Percentiles rank a stretch among this genome's conserved stretches.
phyloP scores from a whole-genome alignment of 2,329 filamentous ascomycete genomes.

The Ophiocordyceps camponoti-saundersi region DNA sequence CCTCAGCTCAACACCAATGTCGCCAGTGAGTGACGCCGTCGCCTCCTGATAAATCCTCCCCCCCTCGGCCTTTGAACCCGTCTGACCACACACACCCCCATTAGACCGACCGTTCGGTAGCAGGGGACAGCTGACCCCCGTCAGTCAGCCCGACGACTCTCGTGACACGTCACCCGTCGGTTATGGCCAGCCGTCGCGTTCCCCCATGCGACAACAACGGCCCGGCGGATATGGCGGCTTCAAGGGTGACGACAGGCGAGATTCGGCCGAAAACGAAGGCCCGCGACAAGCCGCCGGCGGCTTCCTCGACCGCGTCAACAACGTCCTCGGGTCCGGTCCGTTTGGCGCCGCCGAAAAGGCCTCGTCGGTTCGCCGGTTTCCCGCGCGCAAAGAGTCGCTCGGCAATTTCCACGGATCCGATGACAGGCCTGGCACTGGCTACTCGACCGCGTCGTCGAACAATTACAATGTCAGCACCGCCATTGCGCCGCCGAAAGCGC shows the following conservation, averaged over 20 bases:
- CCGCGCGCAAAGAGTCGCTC: constrained; percentile 12
- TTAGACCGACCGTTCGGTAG: constrained; percentile 21
- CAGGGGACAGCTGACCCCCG: constrained; percentile 43
- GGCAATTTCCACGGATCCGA: constrained; percentile 5
- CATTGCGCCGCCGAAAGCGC: constrained; percentile 19
- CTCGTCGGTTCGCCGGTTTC: constrained; percentile 12
- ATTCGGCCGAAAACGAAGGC: background rate
- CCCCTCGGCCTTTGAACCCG: too few relatives aligned
- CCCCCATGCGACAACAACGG: constrained; percentile 6
- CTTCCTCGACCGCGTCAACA: constrained; percentile 40
- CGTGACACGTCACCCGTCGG: constrained; percentile 44
- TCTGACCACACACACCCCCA: background rate
- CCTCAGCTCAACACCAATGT: constrained; percentile 32
- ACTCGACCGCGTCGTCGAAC: constrained; percentile 16
- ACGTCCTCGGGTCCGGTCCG: constrained; percentile 48
- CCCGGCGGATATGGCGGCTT: constrained; percentile 34
- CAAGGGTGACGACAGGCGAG: constrained; percentile 1
- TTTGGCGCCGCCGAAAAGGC: constrained; percentile 34
- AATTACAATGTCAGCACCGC: constrained; percentile 7
- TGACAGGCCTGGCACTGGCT: constrained; percentile 8
- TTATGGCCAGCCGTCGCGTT: constrained; percentile 16
- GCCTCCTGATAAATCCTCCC: background rate
- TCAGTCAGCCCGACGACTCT: constrained; percentile 42
- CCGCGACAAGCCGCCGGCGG: constrained; percentile 5
- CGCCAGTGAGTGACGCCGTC: constrained; percentile 26